phyloP scores from a whole-genome alignment of 257 asterid species.

The Petrea volubilis region DNA sequence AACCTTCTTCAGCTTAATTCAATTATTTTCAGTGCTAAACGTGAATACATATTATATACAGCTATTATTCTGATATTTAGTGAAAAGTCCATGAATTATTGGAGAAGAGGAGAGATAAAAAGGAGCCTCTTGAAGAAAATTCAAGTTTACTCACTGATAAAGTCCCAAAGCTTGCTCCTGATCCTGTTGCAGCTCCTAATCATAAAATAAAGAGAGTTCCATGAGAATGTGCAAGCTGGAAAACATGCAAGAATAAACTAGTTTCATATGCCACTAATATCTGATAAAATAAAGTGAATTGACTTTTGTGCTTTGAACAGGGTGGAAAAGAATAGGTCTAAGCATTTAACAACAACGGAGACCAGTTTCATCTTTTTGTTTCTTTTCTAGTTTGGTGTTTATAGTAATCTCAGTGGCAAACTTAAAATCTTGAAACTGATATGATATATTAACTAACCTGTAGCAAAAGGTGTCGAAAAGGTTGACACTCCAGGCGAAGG shows the following conservation, averaged over 20 bases:
- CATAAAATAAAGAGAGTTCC: conserved; percentile 22
- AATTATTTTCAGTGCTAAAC: background rate
- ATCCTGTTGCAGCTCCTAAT: conserved; percentile 75
- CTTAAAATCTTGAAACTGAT: background rate
- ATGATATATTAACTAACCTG: conserved; percentile 50
- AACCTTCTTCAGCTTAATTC: background rate
- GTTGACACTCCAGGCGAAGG: conserved; percentile 65
- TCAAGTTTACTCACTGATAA: conserved; percentile 60
- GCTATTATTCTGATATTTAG: conserved; percentile 2
- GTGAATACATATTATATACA: background rate
- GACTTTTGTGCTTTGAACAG: background rate
- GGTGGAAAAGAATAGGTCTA: background rate
- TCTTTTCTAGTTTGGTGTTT: background rate
- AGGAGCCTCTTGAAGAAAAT: background rate
- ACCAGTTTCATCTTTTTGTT: background rate
- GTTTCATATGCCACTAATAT: background rate
- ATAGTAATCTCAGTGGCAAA: conserved; percentile 1
- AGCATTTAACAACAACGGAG: conserved; percentile 6
- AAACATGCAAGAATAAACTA: conserved; percentile 4
- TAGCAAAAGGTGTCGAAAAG: conserved; percentile 68
- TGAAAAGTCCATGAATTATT: background rate
- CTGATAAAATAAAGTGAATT: background rate
- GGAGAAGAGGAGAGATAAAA: background rate
- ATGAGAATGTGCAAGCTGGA: conserved; percentile 16
- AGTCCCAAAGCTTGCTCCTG: conserved; percentile 86